phyloP scores from a whole-genome alignment of 495 filamentous ascomycete genomes.

The Venustampulla echinocandica region DNA sequence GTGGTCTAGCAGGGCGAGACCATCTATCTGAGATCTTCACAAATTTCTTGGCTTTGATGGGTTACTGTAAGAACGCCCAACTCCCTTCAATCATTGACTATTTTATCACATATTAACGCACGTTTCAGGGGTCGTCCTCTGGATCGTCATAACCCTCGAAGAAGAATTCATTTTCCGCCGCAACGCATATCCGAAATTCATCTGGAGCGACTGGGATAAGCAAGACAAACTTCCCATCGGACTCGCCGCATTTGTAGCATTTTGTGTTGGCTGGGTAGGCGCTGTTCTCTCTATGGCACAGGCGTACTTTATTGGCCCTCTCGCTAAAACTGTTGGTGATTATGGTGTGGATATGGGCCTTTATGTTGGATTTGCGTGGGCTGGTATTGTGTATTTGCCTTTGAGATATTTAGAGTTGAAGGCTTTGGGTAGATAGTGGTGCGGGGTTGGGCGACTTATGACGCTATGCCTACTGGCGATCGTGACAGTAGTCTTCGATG shows the following conservation, averaged over 20 bases:
- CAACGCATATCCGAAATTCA: conserved; percentile 31
- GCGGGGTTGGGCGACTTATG: no score
- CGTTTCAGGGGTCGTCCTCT: conserved; percentile 51
- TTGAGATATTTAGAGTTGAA: conserved; percentile 39
- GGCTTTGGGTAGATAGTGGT: conserved; percentile 35
- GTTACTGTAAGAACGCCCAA: conserved; percentile 36
- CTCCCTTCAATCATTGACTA: not conserved
- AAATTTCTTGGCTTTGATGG: conserved; percentile 67
- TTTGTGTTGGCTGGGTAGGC: conserved; percentile 61
- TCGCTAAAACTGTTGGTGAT: conserved; percentile 33
- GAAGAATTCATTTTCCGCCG: conserved; percentile 57
- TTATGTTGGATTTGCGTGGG: conserved; percentile 44
- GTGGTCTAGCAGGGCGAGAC: conserved; percentile 54
- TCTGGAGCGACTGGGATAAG: conserved; percentile 56
- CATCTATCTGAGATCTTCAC: conserved; percentile 56
- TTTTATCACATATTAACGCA: not conserved
- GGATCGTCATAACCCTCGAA: conserved; percentile 53
- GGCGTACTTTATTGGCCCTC: conserved; percentile 57
- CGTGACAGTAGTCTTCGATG: no score
- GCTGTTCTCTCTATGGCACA: conserved; percentile 61
- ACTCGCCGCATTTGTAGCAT: conserved; percentile 51
- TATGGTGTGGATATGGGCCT: conserved; percentile 36
- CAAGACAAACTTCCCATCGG: conserved; percentile 52
- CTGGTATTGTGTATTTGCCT: conserved; percentile 40
- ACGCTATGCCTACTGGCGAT: no score